Evolutionary conservation across 768 basidiomycete species (phyloP), one percentile per base, ranked within the genome.

Genomic region (Tubosaeta sp.): DNA sequence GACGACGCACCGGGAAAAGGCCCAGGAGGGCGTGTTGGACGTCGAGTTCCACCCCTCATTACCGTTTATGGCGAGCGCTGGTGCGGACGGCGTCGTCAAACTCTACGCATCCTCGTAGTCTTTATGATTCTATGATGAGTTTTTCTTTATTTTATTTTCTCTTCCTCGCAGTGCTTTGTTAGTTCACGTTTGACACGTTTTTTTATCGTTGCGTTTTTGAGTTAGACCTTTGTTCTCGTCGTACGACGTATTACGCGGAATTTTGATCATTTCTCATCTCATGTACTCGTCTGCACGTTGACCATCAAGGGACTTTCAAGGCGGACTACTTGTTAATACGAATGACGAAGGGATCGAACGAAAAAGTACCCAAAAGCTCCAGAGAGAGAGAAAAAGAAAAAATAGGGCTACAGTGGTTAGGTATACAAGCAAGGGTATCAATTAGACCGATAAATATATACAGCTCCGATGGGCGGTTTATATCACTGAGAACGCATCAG

Each of bases 81-180:
- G 95, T n/a, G 91, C 92, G 12, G 95, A 97, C 71, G 94, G 95
- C 26, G 86, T 92, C 42, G 84, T 97, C 54, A 92, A 92, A 70
- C 75, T 97, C 26, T 97, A 90, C 68, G 88, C 89, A 55, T 88
- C 88, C 63, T 91, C 88, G 72, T 91, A 46, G 16, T 12, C 19
- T 46, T n/a, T 19, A 39, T 14, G 47, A 39, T 11, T 13, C 27
- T 48, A 17, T 29, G 6, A 19, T 19, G 16, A 14, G 2, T 34
- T 19, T 14, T 19, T 43, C 14, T 17, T 32, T 17, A 1, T 29
- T 41, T 4, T 32, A 13, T 7, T 10, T 44, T 31, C 17, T 41
- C 26, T 29, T 41, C 31, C 35, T 29, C 3, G 29, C n/a, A 39
- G 52, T 63, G 43, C 57, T 61, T 35, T 41, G 16, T 41, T 44